Conservation (phyloP, 169 alveolate genomes). For the Cryptosporidium baileyi region DNA sequence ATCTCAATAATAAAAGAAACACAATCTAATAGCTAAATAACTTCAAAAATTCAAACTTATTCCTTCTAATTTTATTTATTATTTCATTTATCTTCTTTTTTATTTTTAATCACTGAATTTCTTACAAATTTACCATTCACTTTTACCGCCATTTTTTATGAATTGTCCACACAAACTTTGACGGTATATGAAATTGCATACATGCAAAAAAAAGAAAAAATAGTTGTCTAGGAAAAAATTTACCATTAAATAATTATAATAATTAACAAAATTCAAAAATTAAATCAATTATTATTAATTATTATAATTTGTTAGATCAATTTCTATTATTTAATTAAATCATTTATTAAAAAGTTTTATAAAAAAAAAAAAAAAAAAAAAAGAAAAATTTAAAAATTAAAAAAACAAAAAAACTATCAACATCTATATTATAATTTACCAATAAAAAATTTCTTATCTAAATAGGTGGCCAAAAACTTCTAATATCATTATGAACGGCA, state of each 20-base stretch:
- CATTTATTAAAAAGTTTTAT: too few relatives aligned
- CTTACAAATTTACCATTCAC: not conserved
- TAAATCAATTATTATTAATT: too few relatives aligned
- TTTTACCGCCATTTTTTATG: conserved; percentile 57
- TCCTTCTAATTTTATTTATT: not conserved
- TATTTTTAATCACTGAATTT: conserved; percentile 20
- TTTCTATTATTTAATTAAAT: too few relatives aligned
- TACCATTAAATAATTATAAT: too few relatives aligned
- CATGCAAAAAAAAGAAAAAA: conserved; percentile 3
- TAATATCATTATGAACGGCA: conserved; percentile 17
- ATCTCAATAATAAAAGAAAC: not conserved
- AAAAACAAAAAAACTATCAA: too few relatives aligned
- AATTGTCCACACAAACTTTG: conserved; percentile 59
- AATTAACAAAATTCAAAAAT: too few relatives aligned
- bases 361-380: too few relatives aligned
- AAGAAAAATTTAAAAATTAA: too few relatives aligned
- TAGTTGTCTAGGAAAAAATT: not conserved
- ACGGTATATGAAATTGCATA: conserved; percentile 45
- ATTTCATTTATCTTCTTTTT: not conserved
- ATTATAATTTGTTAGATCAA: too few relatives aligned
- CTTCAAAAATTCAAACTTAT: not conserved
- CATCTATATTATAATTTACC: too few relatives aligned
- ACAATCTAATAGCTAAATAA: not conserved
- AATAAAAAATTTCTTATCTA: too few relatives aligned
- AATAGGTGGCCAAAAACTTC: conserved; percentile 59